Conservation (phyloP, 192 early-diverging fungal species). For the Gaertneriomyces semiglobifer region DNA sequence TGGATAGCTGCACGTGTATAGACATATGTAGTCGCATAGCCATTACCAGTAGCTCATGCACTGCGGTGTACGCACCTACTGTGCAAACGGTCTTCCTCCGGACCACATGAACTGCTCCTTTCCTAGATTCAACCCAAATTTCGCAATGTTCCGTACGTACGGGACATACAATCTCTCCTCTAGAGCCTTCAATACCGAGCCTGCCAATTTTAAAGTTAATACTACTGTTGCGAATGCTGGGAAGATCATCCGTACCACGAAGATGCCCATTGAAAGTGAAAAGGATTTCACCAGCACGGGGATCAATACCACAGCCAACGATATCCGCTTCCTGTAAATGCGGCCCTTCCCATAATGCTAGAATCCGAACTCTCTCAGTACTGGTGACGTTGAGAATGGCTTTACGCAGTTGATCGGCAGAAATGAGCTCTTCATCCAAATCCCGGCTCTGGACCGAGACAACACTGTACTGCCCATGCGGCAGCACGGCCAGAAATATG, state of each 20-base stretch:
- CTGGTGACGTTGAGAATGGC: constrained; percentile 5
- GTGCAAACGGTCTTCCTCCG: background rate
- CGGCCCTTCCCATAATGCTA: background rate
- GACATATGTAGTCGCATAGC: background rate
- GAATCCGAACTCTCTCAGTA: constrained; percentile 1
- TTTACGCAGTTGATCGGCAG: constrained; percentile 7
- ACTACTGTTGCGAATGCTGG: background rate
- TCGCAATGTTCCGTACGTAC: background rate
- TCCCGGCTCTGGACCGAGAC: background rate
- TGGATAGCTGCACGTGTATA: constrained; percentile 84
- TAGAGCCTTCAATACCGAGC: background rate
- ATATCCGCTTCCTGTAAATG: constrained; percentile 31
- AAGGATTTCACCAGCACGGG: background rate
- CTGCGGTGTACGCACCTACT: too few species aligned
- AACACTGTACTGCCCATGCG: background rate
- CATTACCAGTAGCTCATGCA: too few species aligned
- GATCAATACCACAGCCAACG: constrained; percentile 27
- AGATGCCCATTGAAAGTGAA: constrained; percentile 30
- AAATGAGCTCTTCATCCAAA: background rate
- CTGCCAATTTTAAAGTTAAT: background rate
- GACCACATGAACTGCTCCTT: constrained; percentile 2
- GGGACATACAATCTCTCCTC: background rate
- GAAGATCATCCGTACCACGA: constrained; percentile 1
- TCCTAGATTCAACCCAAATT: background rate
- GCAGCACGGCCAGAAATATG: constrained; percentile 13